phyloP scores from a whole-genome alignment of 225 moss, liverwort and hornwort genomes.

The Marchantia paleacea region DNA sequence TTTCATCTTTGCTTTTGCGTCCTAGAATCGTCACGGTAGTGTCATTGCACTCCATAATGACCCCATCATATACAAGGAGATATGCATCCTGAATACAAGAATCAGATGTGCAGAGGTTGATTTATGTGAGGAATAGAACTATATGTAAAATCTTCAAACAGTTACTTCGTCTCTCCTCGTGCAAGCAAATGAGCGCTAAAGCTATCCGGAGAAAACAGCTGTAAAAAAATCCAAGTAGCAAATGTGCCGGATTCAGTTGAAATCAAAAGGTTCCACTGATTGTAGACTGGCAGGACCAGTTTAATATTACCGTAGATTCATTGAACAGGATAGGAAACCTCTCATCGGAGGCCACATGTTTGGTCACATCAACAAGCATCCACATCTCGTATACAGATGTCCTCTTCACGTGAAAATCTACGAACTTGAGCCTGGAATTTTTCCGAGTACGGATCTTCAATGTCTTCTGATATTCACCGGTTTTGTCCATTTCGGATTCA shows the following conservation, averaged over 20 bases:
- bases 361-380: neutral
- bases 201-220: too few species aligned
- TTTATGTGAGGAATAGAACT: neutral
- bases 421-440: neutral
- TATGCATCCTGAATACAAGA: constrained; percentile 6
- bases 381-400: neutral
- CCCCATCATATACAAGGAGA: neutral
- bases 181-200: too few species aligned
- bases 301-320: neutral
- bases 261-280: too few species aligned
- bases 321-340: neutral
- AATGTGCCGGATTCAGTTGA: too few species aligned
- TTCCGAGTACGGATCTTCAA: neutral
- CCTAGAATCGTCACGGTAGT: neutral
- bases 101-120: neutral
- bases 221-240: too few species aligned
- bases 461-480: neutral
- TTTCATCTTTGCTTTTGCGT: neutral
- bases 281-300: too few species aligned
- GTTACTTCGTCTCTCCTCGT: too few species aligned
- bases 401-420: neutral
- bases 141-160: too few species aligned
- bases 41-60: constrained; percentile 1
- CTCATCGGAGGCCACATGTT: neutral
- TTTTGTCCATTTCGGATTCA: neutral